Base-by-base conservation (phyloP, 1,284 basidiomycete species). In the Leccinum variabile region DNA sequence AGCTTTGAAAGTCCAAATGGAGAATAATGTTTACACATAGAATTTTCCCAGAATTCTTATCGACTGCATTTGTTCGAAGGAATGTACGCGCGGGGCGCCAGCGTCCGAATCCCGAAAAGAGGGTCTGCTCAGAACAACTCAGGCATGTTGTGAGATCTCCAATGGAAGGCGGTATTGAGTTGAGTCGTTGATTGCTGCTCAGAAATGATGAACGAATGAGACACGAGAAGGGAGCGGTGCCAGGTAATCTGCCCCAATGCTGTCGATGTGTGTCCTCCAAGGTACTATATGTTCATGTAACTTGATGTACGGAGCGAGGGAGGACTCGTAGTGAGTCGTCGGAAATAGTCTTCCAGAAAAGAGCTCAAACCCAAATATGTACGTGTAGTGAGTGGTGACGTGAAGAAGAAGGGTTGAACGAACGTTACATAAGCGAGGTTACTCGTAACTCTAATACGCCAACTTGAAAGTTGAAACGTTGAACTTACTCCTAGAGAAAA, bases 11-110 rank as follows among this genome's bases (percentile, higher is more conserved):
- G 18, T 22, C 18, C 18, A 22, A 22, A 22, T 22, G 18, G 18
- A 22, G 18, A 22, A 22, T 22, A 22, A 22, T 22, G 18, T 22
- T 22, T 22, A 22, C 18, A 22, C 18, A 22, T 22, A 22, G 18
- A 22, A 22, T 72, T 52, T 76, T 75, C 2, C 65, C 68, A 54
- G 68, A 76, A 32, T 74, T 72, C 33, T 66, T 67, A 74, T 74
- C 35, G 72, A 74, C 65, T 75, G 70, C 2, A 71, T 67, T 22
- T 72, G 65, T 30, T 64, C 65, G 14, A 75, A 72, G 11, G 71
- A 75, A 63, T 74, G 73, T 57, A 56, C 59, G n/a, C 65, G 64
- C 3, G 59, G 72, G 59, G 72, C 33, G 59, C 49, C 18, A 66
- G 2, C 11, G 9, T 10, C 11, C 69, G 69, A 37, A 37, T 18